Conservation (phyloP, 345 rosid genomes). For the Boechera divaricarpa region DNA sequence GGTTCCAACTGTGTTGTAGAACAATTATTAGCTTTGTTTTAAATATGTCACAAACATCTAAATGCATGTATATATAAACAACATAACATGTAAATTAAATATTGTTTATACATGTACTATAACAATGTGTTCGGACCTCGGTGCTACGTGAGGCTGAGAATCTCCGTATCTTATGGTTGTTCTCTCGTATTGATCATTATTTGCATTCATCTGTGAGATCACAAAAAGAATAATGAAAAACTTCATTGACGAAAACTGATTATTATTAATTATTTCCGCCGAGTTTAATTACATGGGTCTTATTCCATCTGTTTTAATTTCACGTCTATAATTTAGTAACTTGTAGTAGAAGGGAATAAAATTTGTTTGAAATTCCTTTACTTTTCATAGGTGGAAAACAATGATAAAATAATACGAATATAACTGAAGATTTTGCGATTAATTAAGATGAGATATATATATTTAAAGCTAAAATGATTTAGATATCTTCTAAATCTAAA, state of each 20-base stretch:
- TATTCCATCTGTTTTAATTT: background rate
- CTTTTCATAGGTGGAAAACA: background rate
- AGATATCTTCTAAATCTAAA: slow-evolving; percentile 35
- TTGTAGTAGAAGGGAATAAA: background rate
- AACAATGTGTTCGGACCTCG: slow-evolving; percentile 53
- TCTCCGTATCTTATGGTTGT: slow-evolving; percentile 64
- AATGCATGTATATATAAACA: background rate
- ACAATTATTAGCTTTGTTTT: slow-evolving; percentile 2
- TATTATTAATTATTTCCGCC: background rate
- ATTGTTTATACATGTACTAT: background rate
- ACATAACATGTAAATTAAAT: background rate
- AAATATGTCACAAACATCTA: slow-evolving; percentile 2
- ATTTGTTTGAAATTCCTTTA: background rate
- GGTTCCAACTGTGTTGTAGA: slow-evolving; percentile 66
- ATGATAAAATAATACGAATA: background rate
- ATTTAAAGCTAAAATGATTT: slow-evolving; percentile 1
- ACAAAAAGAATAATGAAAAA: slow-evolving; percentile 14
- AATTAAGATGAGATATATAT: background rate
- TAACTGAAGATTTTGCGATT: slow-evolving; percentile 13
- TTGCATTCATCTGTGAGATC: slow-evolving; percentile 66
- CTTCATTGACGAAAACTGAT: background rate
- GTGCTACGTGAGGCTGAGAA: slow-evolving; percentile 52
- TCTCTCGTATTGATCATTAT: slow-evolving; percentile 63
- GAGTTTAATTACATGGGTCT: background rate
- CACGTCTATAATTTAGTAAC: background rate